Evolutionary conservation across 2,329 filamentous ascomycete species (phyloP).

Genomic region (Epicoccum sorghinum): DNA sequence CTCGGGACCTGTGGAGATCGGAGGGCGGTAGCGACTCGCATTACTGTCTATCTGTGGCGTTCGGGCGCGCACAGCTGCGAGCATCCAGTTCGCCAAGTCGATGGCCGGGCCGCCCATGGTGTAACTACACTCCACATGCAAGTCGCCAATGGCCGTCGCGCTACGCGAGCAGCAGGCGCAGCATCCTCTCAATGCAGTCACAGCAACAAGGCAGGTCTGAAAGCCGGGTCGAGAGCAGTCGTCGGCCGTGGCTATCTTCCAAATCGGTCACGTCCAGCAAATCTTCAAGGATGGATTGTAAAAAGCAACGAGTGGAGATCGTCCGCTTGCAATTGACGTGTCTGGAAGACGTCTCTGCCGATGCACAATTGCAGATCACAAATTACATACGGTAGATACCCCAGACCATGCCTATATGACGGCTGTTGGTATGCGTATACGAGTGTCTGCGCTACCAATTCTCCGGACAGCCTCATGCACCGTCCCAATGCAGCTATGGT

Average conservation of each 20-base stretch:
- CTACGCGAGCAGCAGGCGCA: conserved; percentile 15
- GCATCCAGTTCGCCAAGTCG: conserved; percentile 16
- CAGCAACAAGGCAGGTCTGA: conserved; percentile 9
- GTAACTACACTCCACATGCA: conserved; percentile 16
- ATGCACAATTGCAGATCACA: conserved; percentile 16
- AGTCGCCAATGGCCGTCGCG: conserved; percentile 12
- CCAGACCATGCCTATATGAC: conserved; percentile 6
- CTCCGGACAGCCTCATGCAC: conserved; percentile 15
- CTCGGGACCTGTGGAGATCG: conserved; percentile 19
- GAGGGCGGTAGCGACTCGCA: conserved; percentile 28
- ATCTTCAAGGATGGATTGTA: conserved; percentile 2
- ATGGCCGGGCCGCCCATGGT: conserved; percentile 1
- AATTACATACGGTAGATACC: conserved; percentile 12
- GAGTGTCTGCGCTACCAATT: conserved; percentile 3
- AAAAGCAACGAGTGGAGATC: conserved; percentile 16
- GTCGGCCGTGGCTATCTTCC: not conserved
- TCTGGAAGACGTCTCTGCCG: conserved; percentile 5
- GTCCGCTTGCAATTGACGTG: conserved; percentile 10
- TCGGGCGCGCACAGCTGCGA: conserved; percentile 24
- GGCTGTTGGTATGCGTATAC: conserved; percentile 4
- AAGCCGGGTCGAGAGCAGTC: conserved; percentile 1
- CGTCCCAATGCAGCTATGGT: not conserved
- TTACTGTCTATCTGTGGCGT: conserved; percentile 35
- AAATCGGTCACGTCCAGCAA: not conserved
- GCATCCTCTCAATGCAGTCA: conserved; percentile 17